Conservation (phyloP, 768 basidiomycete species). For the Agrocybe pediades region DNA sequence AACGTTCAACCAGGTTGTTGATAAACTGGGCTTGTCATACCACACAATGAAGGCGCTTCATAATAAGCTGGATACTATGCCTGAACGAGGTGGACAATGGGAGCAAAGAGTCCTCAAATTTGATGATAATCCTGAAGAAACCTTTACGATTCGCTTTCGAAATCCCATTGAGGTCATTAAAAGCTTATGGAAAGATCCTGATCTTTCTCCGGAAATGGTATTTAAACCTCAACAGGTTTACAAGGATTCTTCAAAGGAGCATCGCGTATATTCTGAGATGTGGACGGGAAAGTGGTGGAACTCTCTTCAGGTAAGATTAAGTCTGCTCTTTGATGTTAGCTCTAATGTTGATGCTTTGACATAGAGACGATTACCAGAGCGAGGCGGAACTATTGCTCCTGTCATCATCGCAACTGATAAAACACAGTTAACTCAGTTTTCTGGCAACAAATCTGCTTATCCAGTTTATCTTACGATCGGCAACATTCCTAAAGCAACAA, state of each 20-base stretch:
- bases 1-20: constrained; percentile 2
- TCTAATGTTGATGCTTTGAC: neutral
- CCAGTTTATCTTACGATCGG: constrained; percentile 46
- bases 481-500: constrained; percentile 34
- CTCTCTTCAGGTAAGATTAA: constrained; percentile 30
- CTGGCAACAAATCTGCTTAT: constrained; percentile 37
- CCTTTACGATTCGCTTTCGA: constrained; percentile 19
- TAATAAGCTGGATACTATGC: constrained; percentile 26
- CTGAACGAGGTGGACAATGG: constrained; percentile 26
- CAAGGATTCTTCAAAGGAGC: constrained; percentile 8
- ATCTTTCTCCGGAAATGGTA: constrained; percentile 24
- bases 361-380: constrained; percentile 14
- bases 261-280: constrained; percentile 35
- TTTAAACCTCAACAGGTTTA: constrained; percentile 28
- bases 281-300: constrained; percentile 39
- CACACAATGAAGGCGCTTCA: constrained; percentile 23
- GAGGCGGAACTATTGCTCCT: constrained; percentile 30
- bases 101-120: constrained; percentile 19
- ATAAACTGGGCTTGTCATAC: constrained; percentile 26
- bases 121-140: constrained; percentile 20
- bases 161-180: constrained; percentile 31
- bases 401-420: constrained; percentile 38
- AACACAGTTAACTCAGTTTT: constrained; percentile 37
- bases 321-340: neutral
- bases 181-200: constrained; percentile 30